Evolutionary conservation across 2,329 filamentous ascomycete genomes (phyloP).

Genomic region (Fusarium floridanum): DNA sequence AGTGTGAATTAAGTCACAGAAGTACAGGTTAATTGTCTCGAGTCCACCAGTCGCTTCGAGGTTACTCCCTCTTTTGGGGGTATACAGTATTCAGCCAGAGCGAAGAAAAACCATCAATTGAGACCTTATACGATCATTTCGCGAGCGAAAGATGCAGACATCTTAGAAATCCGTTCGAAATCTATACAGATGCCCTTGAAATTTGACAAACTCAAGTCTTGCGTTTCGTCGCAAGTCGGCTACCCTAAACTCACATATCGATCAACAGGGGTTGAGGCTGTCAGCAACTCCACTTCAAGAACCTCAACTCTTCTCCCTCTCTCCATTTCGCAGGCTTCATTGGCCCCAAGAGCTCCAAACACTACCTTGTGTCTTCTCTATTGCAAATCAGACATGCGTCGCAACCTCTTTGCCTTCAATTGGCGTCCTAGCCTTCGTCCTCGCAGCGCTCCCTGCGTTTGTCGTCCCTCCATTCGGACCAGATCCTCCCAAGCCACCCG

Average conservation of each 20-base stretch:
- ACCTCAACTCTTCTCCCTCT: constrained; percentile 1
- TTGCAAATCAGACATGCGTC: constrained; percentile 41
- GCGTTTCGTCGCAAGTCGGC: background rate
- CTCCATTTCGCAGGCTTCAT: background rate
- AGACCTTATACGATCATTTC: background rate
- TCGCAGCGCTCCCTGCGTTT: constrained; percentile 20
- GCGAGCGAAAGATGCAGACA: background rate
- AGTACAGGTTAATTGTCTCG: too few relatives aligned
- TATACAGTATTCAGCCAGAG: background rate
- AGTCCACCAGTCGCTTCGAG: background rate
- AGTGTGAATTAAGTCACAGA: too few relatives aligned
- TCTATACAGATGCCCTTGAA: background rate
- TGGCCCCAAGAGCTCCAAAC: background rate
- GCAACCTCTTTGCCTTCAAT: constrained; percentile 35
- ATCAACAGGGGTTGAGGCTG: background rate
- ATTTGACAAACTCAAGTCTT: background rate
- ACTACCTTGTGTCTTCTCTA: background rate
- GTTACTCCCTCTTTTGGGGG: background rate
- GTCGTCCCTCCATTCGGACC: constrained; percentile 24
- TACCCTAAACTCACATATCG: constrained; percentile 25
- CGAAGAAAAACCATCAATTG: background rate
- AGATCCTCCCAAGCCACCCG: constrained; percentile 53
- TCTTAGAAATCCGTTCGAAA: background rate
- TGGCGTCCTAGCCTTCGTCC: constrained; percentile 38
- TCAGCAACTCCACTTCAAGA: constrained; percentile 33